These are phyloP conservation scores for Collybiopsis confluens DNA, from an alignment of 768 basidiomycete species.

Conservation along the genomic window DNA sequence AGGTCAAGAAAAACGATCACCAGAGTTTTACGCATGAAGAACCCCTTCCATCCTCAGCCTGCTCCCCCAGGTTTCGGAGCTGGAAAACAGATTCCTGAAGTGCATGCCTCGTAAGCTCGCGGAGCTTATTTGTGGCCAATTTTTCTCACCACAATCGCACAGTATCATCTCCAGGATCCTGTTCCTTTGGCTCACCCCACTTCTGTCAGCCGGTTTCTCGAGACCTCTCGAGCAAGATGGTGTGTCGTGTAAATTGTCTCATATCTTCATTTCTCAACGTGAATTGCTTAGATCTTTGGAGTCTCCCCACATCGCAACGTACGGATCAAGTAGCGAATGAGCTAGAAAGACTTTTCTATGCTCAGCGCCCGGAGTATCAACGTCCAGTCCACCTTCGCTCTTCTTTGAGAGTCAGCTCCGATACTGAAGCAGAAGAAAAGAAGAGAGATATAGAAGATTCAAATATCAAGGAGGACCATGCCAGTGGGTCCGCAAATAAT, in stretches of 20 bases:
- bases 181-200: constrained; percentile 31
- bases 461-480: neutral
- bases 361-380: constrained; percentile 35
- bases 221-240: constrained; percentile 34
- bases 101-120: constrained; percentile 13
- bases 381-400: constrained; percentile 22
- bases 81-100: constrained; percentile 15
- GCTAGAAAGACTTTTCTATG: constrained; percentile 39
- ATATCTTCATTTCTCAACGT: neutral
- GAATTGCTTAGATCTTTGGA: constrained; percentile 39
- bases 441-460: neutral
- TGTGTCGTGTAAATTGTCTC: constrained; percentile 5
- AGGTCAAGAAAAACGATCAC: too few relatives aligned
- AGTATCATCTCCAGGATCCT: constrained; percentile 27
- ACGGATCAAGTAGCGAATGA: constrained; percentile 31
- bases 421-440: neutral
- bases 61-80: constrained; percentile 14
- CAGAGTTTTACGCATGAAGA: neutral
- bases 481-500: too few relatives aligned
- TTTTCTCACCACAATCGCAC: neutral
- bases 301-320: constrained; percentile 29
- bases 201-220: constrained; percentile 33
- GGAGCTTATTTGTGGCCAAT: too few relatives aligned
- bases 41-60: constrained; percentile 13
- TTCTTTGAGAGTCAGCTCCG: neutral